A percentile compares a stretch with the other conserved stretches of the same genome.
Evolutionary conservation across 2,329 filamentous ascomycete genomes (phyloP).

Genomic region (Chalaropsis thielavioides): DNA sequence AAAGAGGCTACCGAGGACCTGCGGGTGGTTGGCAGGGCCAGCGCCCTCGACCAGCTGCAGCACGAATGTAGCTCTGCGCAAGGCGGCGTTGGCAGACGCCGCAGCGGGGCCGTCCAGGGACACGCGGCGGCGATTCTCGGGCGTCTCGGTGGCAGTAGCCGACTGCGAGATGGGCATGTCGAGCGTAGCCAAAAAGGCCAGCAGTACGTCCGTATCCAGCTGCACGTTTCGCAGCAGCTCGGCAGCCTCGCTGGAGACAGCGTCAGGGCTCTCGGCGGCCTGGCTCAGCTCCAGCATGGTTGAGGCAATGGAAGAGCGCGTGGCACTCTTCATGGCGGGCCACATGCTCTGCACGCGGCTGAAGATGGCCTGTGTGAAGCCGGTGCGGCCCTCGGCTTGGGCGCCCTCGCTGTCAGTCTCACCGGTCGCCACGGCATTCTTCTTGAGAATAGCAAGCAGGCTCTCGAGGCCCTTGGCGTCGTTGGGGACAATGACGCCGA

Average conservation of each 20-base stretch:
- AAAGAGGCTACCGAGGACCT: slow-evolving; percentile 68
- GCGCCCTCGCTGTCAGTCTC: slow-evolving; percentile 25
- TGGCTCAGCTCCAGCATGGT: slow-evolving; percentile 49
- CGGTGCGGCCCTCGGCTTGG: slow-evolving; percentile 27
- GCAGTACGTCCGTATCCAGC: slow-evolving; percentile 58
- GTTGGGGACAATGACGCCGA: slow-evolving; percentile 40
- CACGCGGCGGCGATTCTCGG: slow-evolving; percentile 55
- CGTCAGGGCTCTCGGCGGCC: slow-evolving; percentile 24
- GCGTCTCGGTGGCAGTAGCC: slow-evolving; percentile 32
- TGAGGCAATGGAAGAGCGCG: slow-evolving; percentile 44
- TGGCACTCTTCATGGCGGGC: slow-evolving; percentile 52
- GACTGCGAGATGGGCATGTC: slow-evolving; percentile 60
- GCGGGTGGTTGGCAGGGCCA: slow-evolving; percentile 56
- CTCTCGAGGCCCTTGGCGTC: slow-evolving; percentile 38
- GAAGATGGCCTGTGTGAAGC: slow-evolving; percentile 53
- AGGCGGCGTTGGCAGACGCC: slow-evolving; percentile 30
- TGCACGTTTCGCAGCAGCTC: slow-evolving; percentile 59
- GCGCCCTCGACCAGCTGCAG: slow-evolving; percentile 78
- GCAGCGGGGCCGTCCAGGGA: slow-evolving; percentile 15
- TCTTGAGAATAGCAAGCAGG: slow-evolving; percentile 34
- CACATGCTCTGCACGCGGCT: slow-evolving; percentile 56
- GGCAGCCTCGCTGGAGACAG: slow-evolving; percentile 39
- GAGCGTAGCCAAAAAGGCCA: slow-evolving; percentile 57
- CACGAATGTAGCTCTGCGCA: slow-evolving; percentile 71
- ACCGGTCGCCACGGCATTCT: slow-evolving; percentile 9